Evolutionary conservation across 352 stramenopile genomes (phyloP).

Genomic region (Aphanomyces euteiches): DNA sequence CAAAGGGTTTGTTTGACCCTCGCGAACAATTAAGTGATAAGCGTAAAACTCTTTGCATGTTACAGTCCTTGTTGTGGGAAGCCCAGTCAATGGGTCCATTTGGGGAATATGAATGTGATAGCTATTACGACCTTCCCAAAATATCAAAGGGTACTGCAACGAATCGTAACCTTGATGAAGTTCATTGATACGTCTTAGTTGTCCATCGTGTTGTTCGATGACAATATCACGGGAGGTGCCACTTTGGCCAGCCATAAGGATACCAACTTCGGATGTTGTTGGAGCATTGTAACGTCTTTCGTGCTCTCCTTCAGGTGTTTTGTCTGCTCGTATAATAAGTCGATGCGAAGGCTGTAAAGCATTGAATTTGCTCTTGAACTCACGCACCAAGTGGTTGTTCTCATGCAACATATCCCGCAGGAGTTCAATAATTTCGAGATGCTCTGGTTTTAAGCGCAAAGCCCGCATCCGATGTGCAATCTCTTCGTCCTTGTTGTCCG

Average conservation of each 20-base stretch:
- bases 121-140: not conserved
- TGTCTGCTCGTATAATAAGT: not conserved
- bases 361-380: conserved; percentile 4
- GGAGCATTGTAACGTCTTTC: not conserved
- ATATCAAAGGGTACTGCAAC: not conserved
- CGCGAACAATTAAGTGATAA: not conserved
- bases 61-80: not conserved
- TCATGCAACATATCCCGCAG: conserved; percentile 1
- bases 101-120: not conserved
- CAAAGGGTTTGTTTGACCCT: not conserved
- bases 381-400: not conserved
- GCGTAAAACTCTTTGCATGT: conserved; percentile 1
- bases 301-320: not conserved
- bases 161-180: not conserved
- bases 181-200: not conserved
- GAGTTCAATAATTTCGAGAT: not conserved
- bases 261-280: not conserved
- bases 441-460: not conserved
- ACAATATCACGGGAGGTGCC: not conserved
- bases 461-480: not conserved
- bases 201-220: not conserved
- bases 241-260: not conserved
- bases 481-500: not conserved
- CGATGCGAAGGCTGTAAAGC: not conserved
- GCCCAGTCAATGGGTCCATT: not conserved